Evolutionary conservation across 345 rosid genomes (phyloP).

Genomic region (Eucalyptus marginata): DNA sequence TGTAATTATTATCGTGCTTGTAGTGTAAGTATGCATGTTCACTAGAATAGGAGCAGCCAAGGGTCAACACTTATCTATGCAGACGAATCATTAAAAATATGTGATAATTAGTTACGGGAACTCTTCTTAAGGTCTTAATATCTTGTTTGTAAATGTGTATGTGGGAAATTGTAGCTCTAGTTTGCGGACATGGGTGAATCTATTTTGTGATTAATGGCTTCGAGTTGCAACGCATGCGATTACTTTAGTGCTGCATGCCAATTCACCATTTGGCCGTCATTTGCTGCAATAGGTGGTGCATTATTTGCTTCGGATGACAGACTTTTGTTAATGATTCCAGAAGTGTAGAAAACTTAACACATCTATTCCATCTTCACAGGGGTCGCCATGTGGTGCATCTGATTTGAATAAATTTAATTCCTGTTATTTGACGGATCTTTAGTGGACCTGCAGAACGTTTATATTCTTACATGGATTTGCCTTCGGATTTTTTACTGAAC

Average conservation of each 20-base stretch:
- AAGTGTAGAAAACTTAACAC: not conserved
- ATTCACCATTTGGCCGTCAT: not conserved
- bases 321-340: not conserved
- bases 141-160: too few species aligned
- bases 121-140: too few species aligned
- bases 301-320: not conserved
- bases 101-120: too few species aligned
- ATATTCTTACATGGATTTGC: not conserved
- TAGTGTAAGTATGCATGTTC: too few species aligned
- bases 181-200: not conserved
- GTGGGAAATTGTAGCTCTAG: not conserved
- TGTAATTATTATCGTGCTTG: too few species aligned
- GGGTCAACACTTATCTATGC: too few species aligned
- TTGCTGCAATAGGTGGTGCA: not conserved
- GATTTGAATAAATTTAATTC: not conserved
- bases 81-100: too few species aligned
- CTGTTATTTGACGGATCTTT: not conserved
- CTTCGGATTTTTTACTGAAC: not conserved
- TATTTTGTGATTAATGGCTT: not conserved
- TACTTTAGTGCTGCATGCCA: not conserved
- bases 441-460: not conserved
- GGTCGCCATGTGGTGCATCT: not conserved
- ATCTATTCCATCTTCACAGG: not conserved
- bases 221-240: not conserved
- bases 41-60: too few species aligned